Evolutionary conservation across 306 rosid genomes (phyloP), one percentile per base, ranked within the genome.

Genomic region (Arachis stenosperma): DNA sequence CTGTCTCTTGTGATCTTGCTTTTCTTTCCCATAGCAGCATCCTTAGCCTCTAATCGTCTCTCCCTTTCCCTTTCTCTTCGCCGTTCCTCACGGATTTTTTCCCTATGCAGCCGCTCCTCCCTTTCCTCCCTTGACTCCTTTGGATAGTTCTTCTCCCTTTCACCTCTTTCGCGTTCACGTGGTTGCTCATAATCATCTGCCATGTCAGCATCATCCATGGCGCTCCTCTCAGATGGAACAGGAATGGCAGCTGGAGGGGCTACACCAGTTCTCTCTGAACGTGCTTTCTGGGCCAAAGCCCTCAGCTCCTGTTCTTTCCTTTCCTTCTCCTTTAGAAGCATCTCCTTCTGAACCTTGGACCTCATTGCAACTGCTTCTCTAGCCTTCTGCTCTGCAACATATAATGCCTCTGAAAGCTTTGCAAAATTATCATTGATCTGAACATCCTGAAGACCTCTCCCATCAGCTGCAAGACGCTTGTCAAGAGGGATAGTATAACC

Each of bases 341-440:
- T 86, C 79, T 90, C 97, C 71, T 85, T 90, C 76, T 93, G 98
- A 79, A 93, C 98, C 84, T 89, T 93, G 1, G 94, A 89, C 73
- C 97, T 84, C 97, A 93, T 82, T 5, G 96, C 91, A 66, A 89
- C 96, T 15, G 89, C 98, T 61, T 89, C 97, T 79, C 97, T 87
- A 44, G 98, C 98, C 89, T 91, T 93, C 82, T 89, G 94, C 86
- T 93, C 97, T 0, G 97, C 88, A 10, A 89, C 98, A 78, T 93
- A 90, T 67, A 91, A 65, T 0, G 97, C 84, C 78, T 93, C 97
- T 0, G 94, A 85, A 41, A 93, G 92, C 87, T 91, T 90, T 0
- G 98, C 96, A 65, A 85, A 93, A 64, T 88, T 93, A 50, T 93
- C 96, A 79, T 83, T 91, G 67, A 90, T 90, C 81, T 88, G 97